phyloP scores from a whole-genome alignment of 768 basidiomycete genomes.

The Holtermanniella nyarrowii region DNA sequence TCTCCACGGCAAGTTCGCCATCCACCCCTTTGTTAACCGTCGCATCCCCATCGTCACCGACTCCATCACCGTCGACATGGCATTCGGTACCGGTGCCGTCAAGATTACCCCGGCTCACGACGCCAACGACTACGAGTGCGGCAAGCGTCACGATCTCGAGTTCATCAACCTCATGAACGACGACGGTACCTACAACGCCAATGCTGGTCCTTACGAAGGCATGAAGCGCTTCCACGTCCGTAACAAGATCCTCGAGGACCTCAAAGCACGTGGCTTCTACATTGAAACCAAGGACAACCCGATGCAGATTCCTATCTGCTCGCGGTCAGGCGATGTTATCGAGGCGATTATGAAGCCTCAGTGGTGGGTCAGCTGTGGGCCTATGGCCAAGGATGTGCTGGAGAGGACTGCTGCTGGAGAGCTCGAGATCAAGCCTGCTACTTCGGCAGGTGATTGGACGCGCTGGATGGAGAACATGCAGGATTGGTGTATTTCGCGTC shows the following conservation, averaged over 20 bases:
- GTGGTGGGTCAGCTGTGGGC: slow-evolving; percentile 96
- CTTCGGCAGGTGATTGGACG: slow-evolving; percentile 88
- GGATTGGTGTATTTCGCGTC: slow-evolving; percentile 98
- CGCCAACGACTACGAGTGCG: slow-evolving; percentile 92
- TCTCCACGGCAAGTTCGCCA: slow-evolving; percentile 82
- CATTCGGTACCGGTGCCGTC: slow-evolving; percentile 94
- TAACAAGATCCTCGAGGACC: slow-evolving; percentile 64
- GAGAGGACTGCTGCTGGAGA: slow-evolving; percentile 86
- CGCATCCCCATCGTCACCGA: slow-evolving; percentile 82
- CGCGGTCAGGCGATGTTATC: slow-evolving; percentile 94
- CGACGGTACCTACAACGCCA: slow-evolving; percentile 87
- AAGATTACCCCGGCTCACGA: slow-evolving; percentile 99
- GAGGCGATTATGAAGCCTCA: slow-evolving; percentile 93
- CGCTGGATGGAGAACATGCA: slow-evolving; percentile 90
- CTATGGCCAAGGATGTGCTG: slow-evolving; percentile 78
- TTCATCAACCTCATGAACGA: slow-evolving; percentile 95
- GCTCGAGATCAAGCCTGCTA: slow-evolving; percentile 66
- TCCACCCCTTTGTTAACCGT: slow-evolving; percentile 79
- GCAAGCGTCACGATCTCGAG: slow-evolving; percentile 69
- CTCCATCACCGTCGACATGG: slow-evolving; percentile 74
- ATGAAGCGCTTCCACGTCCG: slow-evolving; percentile 96
- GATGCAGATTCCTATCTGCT: slow-evolving; percentile 93
- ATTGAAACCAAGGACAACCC: slow-evolving; percentile 91
- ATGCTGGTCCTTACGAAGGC: slow-evolving; percentile 83
- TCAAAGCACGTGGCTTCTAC: slow-evolving; percentile 75